Evolutionary conservation across 331 rosid species (phyloP).

Genomic region (Malus hybrid): DNA sequence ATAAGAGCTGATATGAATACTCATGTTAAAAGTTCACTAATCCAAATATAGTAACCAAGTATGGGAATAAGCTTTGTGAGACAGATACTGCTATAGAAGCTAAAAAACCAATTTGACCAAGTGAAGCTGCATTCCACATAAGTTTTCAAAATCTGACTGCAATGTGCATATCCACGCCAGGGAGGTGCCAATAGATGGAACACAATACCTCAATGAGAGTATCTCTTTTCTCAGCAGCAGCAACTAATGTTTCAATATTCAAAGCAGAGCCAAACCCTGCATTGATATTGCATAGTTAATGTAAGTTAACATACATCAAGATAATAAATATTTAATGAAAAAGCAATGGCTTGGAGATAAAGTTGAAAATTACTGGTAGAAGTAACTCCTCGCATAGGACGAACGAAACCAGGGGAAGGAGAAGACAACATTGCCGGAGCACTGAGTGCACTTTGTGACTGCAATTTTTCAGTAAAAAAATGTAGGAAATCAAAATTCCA

Average conservation of each 20-base stretch:
- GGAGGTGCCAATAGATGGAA: not conserved
- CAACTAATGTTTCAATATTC: constrained; percentile 91
- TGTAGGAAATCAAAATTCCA: constrained; percentile 1
- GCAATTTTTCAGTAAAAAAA: constrained; percentile 16
- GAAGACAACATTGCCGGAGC: constrained; percentile 48
- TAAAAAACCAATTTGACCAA: not conserved
- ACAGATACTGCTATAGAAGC: not conserved
- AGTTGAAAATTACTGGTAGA: constrained; percentile 54
- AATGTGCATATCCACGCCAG: not conserved
- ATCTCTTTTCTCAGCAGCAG: constrained; percentile 98
- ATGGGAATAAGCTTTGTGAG: not conserved
- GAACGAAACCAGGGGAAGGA: constrained; percentile 66
- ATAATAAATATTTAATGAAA: not conserved
- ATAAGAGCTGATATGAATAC: not conserved
- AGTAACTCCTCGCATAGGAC: constrained; percentile 59
- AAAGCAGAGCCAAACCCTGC: constrained; percentile 94
- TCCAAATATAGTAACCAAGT: not conserved
- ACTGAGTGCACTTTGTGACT: constrained; percentile 45
- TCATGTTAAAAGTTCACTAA: not conserved
- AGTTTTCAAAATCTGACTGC: not conserved
- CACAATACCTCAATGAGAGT: constrained; percentile 76
- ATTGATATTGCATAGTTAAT: not conserved
- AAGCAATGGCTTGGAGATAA: not conserved
- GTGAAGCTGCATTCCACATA: not conserved
- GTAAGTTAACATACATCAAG: not conserved